Evolutionary conservation across 331 rosid species (phyloP), one percentile per base, ranked within the genome.

Genomic region (Spiraea crenata): DNA sequence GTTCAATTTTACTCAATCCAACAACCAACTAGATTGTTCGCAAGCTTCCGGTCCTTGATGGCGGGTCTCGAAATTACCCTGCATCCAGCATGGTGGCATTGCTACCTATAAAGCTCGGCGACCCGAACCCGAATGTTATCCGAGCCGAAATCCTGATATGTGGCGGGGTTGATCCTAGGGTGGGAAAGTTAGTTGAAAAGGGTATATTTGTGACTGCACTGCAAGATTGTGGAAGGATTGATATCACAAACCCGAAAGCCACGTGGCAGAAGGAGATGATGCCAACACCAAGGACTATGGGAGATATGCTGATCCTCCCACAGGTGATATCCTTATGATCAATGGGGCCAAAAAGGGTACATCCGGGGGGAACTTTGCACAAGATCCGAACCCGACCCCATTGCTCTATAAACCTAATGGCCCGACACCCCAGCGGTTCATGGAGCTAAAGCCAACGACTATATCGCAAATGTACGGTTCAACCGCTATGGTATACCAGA

Each of bases 231-330:
- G 54, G 74, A 8, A 69, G 73, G 35, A 69, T 55, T 69, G 72
- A 68, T 39, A 68, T 68, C 38, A 52, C 62, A 3, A 6, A 68
- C 20, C 50, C 62, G 2, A 52, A 51, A 52, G 17, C 72, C 72
- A 68, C 39, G 17, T 68, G 72, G 72, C 72, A 13, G 25, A 68
- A 68, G 20, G 72, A 68, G 72, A 68, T 39, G 51, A 68, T 68
- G 72, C 72, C 72, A 4, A 68, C 72, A 4, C 62, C 72, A 13
- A 68, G 72, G 50, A 52, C 56, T 44, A 68, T 68, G 72, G 72
- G 62, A 68, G 72, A 68, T 39, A 10, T 39, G 72, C 12, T 68
- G 72, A 19, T 68, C 72, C 72, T 68, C 72, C 72, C 50, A 52
- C 72, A 51, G 50, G 40, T 38, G 72, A 68, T 7, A 20, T 68